phyloP scores from a whole-genome alignment of 331 rosid species.

The Quercus lobata region DNA sequence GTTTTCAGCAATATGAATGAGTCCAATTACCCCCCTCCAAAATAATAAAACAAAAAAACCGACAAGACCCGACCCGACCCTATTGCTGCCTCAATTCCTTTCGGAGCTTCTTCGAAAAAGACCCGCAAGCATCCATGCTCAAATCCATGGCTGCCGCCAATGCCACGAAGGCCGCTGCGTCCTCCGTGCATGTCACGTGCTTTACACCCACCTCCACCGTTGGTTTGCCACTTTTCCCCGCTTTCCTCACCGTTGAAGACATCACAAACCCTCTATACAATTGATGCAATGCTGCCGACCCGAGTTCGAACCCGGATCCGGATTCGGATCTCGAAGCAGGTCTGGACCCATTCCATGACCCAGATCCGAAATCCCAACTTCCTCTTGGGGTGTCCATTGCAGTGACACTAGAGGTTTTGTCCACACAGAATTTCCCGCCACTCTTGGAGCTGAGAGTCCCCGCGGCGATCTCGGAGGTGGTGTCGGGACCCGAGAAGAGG shows the following conservation, averaged over 20 bases:
- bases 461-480: slow-evolving; percentile 26
- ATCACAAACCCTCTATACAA: slow-evolving; percentile 73
- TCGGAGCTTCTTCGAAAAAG: slow-evolving; percentile 70
- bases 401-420: slow-evolving; percentile 26
- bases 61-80: not conserved
- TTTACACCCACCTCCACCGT: slow-evolving; percentile 81
- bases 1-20: not conserved
- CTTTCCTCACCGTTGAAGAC: slow-evolving; percentile 75
- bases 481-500: slow-evolving; percentile 16
- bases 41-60: not conserved
- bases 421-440: slow-evolving; percentile 50
- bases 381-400: slow-evolving; percentile 30
- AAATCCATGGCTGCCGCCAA: slow-evolving; percentile 91
- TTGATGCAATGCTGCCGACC: slow-evolving; percentile 17
- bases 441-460: slow-evolving; percentile 20
- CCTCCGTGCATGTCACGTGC: slow-evolving; percentile 88
- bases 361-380: slow-evolving; percentile 21
- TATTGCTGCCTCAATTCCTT: slow-evolving; percentile 55
- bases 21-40: not conserved
- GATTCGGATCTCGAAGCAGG: slow-evolving; percentile 17
- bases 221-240: slow-evolving; percentile 48
- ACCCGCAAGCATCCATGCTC: slow-evolving; percentile 84
- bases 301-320: slow-evolving; percentile 31
- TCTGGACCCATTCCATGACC: not conserved
- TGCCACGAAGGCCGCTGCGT: slow-evolving; percentile 92